Conservation (phyloP, 805 yeast species). For the Clavispora carvajalis region DNA sequence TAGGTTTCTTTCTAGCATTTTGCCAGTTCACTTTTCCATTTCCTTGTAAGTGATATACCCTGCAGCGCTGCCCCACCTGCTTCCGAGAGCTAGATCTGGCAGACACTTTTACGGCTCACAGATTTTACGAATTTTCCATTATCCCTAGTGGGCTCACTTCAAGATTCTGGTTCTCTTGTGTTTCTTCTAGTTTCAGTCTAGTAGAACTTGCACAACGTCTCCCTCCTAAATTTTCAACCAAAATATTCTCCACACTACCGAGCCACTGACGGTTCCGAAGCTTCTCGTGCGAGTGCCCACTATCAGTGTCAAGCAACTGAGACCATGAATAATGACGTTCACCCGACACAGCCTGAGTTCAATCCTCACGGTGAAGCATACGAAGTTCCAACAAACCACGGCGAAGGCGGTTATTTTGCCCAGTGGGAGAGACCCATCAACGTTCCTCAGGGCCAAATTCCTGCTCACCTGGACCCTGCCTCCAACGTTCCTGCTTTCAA, state of each 20-base stretch:
- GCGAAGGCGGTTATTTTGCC: neutral
- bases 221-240: neutral
- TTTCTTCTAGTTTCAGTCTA: too few species aligned
- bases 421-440: neutral
- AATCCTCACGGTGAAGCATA: neutral
- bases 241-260: neutral
- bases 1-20: neutral
- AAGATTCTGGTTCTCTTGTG: too few species aligned
- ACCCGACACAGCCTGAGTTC: neutral
- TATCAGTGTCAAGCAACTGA: neutral
- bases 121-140: too few species aligned
- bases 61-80: neutral
- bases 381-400: neutral
- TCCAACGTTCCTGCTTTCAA: neutral
- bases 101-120: too few species aligned
- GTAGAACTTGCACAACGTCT: neutral
- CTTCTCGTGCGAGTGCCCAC: neutral
- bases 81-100: too few species aligned
- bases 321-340: neutral
- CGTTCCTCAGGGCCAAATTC: neutral
- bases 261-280: neutral
- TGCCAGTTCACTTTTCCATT: neutral
- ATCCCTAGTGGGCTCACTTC: too few species aligned
- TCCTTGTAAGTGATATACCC: neutral
- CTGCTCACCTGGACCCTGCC: neutral